Evolutionary conservation across 2,329 filamentous ascomycete genomes (phyloP), one percentile per base, ranked within the genome.

Genomic region (Cephalotrichum gorgonifer): DNA sequence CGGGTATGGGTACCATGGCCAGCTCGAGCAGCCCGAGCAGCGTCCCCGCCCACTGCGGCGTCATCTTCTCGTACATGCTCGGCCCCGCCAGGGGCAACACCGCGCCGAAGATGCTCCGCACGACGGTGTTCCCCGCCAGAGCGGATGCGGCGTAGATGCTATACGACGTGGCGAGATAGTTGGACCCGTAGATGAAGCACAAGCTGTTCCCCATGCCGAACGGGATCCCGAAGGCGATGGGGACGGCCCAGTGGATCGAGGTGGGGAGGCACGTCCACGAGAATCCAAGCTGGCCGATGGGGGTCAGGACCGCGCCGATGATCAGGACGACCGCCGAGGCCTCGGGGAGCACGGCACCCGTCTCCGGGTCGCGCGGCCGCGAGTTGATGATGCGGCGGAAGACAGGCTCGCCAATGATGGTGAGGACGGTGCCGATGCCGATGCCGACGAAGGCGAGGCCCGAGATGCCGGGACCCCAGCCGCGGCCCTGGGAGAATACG

Each of bases 221-320:
- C 0, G 84, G 85, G 6, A 94, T 76, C 1, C 88, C 87, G 1
- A 87, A 87, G 0, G 86, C 69, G 44, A 94, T 83, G 1, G 87
- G 85, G 20, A 80, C 73, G n/a, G 88, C 81, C 84, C 86, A 94
- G 61, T 88, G 89, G 28, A 94, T 87, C 4, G 78, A 76, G 0
- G 66, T 68, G 0, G 89, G 89, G 0, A 88, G 78, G 52, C 83
- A 89, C 0, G 89, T 95, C 88, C 88, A 95, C 0, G 86, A 81
- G 60, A 96, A 96, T 63, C 83, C 85, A 23, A 96, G 76, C 64
- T 95, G 84, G 15, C 89, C 90, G 3, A 87, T 63, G 0, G 88
- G 85, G 0, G 86, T 81, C 1, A 88, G 69, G 2, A 94, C 62
- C 0, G 87, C 79, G 3, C 85, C 87, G 25, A 95, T 78, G 56